Conservation (phyloP, 257 asterid genomes). For the Nicotiana tomentosiformis region DNA sequence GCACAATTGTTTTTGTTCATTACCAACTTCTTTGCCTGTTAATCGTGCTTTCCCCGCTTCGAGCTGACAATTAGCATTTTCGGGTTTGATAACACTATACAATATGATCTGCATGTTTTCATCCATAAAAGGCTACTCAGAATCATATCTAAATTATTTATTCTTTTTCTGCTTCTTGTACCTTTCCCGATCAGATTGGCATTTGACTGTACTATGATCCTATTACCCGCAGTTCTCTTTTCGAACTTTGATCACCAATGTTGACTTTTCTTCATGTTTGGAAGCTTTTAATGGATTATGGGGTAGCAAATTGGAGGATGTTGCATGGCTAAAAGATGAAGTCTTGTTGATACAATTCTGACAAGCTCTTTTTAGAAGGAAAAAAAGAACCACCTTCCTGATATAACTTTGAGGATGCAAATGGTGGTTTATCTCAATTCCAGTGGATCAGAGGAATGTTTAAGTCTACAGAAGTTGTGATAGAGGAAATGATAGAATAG, state of each 20-base stretch:
- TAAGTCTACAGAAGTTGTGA: background rate
- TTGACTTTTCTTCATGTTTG: background rate
- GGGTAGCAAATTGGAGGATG: background rate
- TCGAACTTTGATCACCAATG: background rate
- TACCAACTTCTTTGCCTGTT: background rate
- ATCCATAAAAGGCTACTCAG: background rate
- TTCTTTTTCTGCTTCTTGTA: background rate
- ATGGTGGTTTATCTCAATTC: background rate
- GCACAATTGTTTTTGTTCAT: background rate
- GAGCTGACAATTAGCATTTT: background rate
- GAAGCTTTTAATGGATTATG: background rate
- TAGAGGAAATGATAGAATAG: background rate
- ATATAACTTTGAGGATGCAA: background rate
- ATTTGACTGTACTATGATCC: background rate
- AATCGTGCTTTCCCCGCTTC: background rate
- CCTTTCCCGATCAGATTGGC: background rate
- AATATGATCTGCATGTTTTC: background rate
- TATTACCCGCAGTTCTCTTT: too few species aligned
- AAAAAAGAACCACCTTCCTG: background rate
- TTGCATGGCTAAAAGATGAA: background rate
- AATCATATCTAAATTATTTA: background rate
- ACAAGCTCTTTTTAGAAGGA: background rate
- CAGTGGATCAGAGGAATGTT: background rate
- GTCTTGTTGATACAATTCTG: background rate
- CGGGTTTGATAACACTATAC: background rate